Conservation (phyloP, 805 yeast species). For the Ogataea henricii region DNA sequence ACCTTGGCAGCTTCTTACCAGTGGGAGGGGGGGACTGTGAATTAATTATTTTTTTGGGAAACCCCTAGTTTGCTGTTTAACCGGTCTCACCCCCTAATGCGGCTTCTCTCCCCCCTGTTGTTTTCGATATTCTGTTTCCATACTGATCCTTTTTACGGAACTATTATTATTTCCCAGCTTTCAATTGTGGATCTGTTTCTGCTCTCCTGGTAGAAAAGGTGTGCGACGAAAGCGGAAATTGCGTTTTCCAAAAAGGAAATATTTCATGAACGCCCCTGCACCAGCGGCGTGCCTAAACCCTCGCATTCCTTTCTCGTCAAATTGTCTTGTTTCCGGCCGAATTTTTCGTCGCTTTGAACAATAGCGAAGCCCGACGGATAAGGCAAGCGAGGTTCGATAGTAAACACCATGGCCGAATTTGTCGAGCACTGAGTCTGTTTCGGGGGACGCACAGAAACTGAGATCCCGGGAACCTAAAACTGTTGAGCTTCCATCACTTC, state of each 20-base stretch:
- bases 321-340: constrained; percentile 5
- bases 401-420: background rate
- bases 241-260: constrained; percentile 14
- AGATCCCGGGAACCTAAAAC: constrained; percentile 4
- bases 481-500: background rate
- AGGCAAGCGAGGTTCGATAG: constrained; percentile 1
- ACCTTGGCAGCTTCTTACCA: background rate
- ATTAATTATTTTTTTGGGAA: background rate
- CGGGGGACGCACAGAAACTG: constrained; percentile 1
- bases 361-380: constrained; percentile 5
- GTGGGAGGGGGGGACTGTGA: background rate
- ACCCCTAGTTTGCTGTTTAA: constrained; percentile 1
- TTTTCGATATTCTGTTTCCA: background rate
- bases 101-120: background rate
- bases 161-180: constrained; percentile 5
- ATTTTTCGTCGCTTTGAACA: constrained; percentile 6
- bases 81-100: background rate
- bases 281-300: constrained; percentile 5
- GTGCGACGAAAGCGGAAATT: constrained; percentile 10
- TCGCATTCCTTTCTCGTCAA: constrained; percentile 3
- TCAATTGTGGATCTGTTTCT: constrained; percentile 6
- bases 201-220: constrained; percentile 11
- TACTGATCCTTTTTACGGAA: constrained; percentile 1
- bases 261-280: constrained; percentile 9
- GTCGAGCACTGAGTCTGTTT: background rate